Evolutionary conservation across 1,284 basidiomycete genomes (phyloP).

Genomic region (Puccinia triticina): DNA sequence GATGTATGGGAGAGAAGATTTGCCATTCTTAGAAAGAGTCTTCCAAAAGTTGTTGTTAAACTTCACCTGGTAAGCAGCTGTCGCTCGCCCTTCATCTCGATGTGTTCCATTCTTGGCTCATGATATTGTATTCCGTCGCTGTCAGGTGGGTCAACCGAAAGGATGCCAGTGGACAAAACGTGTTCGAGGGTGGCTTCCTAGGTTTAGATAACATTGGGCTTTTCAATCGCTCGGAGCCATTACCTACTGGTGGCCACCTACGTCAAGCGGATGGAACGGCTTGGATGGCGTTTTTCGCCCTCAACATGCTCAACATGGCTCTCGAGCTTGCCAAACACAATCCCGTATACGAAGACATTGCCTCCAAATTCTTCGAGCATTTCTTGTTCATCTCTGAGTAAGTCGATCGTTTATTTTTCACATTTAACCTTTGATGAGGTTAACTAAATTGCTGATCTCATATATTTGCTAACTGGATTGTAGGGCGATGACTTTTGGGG

Average conservation of each 20-base stretch:
- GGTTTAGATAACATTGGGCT: slow-evolving; percentile 97
- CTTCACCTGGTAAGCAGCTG: slow-evolving; percentile 77
- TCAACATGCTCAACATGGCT: slow-evolving; percentile 97
- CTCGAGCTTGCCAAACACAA: slow-evolving; percentile 98
- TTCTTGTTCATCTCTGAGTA: slow-evolving; percentile 91
- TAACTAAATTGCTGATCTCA: background rate
- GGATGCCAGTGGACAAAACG: slow-evolving; percentile 88
- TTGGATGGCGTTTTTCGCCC: slow-evolving; percentile 98
- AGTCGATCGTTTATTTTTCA: background rate
- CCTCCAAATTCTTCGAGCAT: slow-evolving; percentile 98
- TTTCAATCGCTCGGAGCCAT: slow-evolving; percentile 94
- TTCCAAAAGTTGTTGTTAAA: slow-evolving; percentile 97
- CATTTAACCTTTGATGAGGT: background rate
- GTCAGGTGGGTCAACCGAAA: slow-evolving; percentile 96
- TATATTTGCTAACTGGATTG: background rate
- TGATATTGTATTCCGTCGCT: background rate
- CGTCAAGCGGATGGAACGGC: slow-evolving; percentile 97
- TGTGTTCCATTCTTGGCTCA: background rate
- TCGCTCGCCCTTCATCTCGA: background rate
- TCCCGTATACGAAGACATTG: slow-evolving; percentile 95
- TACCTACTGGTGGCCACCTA: slow-evolving; percentile 86
- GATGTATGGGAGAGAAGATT: slow-evolving; percentile 83
- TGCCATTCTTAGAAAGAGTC: slow-evolving; percentile 90
- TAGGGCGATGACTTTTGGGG: slow-evolving; percentile 84
- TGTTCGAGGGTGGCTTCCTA: slow-evolving; percentile 97